Base-by-base conservation (phyloP, 1,139 yeast genomes). In the Kluyveromyces sp. region DNA sequence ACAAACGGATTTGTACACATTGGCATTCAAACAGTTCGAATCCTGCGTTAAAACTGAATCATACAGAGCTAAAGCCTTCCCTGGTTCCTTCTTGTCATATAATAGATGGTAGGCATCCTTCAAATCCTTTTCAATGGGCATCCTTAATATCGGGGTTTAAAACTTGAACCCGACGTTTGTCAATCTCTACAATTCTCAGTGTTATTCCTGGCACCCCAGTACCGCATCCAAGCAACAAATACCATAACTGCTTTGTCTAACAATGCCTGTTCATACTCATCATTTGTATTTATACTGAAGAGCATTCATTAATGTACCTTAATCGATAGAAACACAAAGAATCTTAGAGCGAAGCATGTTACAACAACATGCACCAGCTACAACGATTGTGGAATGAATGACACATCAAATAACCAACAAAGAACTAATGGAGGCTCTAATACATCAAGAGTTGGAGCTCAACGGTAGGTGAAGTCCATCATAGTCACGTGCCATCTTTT, bases 1-100 rank as follows among this genome's bases (percentile, higher is more conserved):
- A 1, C 80, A 77, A 26, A 71, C 74, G 3, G 88, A 70, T 57
- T 80, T 66, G 49, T 78, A 75, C n/a, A 77, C 49, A 34, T 67
- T 66, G 0, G 84, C 78, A 41, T 62, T 66, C 48, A 75, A 71
- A n/a, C 83, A 75, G 16, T 63, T 61, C 1, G 78, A 74, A 38
- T 64, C 56, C 20, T 64, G 61, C 17, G 48, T 48, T 22, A 72
- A 47, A 1, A 68, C 68, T 3, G 52, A 42, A 26, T 66, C 63
- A 35, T 69, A 63, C 7, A 56, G 43, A 1, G 46, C 51, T 25
- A 72, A 47, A 1, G 80, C 79, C 35, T 58, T 54, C 2, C 53
- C 60, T 25, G 65, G 67, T 13, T 69, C 56, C 40, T 65, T 67
- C 1, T 58, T 53, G 4, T 68, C 73, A 31, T 70, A 58, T 2